Base-by-base conservation (phyloP, 345 rosid genomes). In the Syzygium aqueum region DNA sequence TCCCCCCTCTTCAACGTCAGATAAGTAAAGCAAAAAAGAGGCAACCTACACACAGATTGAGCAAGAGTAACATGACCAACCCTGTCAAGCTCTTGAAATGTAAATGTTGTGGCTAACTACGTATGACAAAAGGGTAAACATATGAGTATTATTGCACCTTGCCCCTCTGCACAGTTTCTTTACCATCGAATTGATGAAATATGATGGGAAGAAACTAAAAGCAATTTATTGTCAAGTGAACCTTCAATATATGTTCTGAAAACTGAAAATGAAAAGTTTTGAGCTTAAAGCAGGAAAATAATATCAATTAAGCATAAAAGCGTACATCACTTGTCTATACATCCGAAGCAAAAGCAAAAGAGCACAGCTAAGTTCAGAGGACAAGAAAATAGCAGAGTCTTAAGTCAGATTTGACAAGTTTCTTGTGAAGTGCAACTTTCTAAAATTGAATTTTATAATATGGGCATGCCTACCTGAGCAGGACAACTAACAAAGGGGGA, bases 1-100 rank as follows among this genome's bases (percentile, higher is more conserved):
- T 78, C 97, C 95, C 85, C 98, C 98, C 89, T 90, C 94, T 90
- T 93, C 93, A 54, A 93, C 95, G 65, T 89, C 91, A 11, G 96
- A 88, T 90, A 96, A 88, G 91, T 95, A 95, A 90, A 95, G 86
- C 89, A 96, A 87, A 90, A 95, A 94, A 78, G 97, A 88, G 33
- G 93, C 94, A 52, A 95, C 90, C 96, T 95, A 89, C 77, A 83
- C 13, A n/a, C 50, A 77, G 50, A 59, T 83, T 33, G 13, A 51
- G 54, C 11, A 11, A 73, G 82, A 73, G 82, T 37, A 73, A 37
- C 19, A 77, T 50, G 67, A 73, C 14, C 49, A 65, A 53, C 86
- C 50, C n/a, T n/a, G n/a, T n/a, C 50, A 54, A 33, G 67, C 67
- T 53, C 25, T 85, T 37, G 51, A 84, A 84, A 30, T 14, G 8